Evolutionary conservation across 768 basidiomycete species (phyloP).

Genomic region (Pseudohyphozyma bogoriensis): DNA sequence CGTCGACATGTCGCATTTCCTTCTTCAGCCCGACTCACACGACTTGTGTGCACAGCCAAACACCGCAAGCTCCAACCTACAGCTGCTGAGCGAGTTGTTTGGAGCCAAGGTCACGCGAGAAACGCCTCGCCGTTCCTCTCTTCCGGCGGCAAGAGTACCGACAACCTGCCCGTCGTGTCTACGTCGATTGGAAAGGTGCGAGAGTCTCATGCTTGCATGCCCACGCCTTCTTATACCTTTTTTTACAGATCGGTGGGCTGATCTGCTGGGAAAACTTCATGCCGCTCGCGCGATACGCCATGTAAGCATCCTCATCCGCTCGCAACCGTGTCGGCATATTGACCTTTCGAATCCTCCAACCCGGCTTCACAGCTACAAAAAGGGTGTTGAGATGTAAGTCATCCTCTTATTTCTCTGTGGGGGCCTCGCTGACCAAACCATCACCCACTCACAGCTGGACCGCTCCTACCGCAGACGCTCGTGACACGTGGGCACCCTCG

Average conservation of each 20-base stretch:
- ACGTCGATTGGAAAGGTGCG: slow-evolving; percentile 45
- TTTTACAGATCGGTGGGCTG: slow-evolving; percentile 6
- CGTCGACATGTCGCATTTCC: not conserved
- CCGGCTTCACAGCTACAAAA: no score
- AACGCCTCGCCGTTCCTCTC: not conserved
- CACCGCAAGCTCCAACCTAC: slow-evolving; percentile 59
- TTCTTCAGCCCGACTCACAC: not conserved
- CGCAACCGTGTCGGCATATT: not conserved
- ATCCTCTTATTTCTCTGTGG: not conserved
- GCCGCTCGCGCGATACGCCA: slow-evolving; percentile 41
- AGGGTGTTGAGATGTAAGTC: not conserved
- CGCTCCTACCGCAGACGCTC: slow-evolving; percentile 56
- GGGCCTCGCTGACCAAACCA: not conserved
- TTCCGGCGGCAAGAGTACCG: slow-evolving; percentile 28
- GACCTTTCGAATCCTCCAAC: no score
- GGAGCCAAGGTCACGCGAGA: slow-evolving; percentile 52
- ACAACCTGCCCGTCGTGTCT: slow-evolving; percentile 35
- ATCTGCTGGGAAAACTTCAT: slow-evolving; percentile 58
- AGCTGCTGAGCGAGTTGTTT: slow-evolving; percentile 50
- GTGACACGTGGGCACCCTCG: slow-evolving; percentile 49
- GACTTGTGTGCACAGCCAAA: slow-evolving; percentile 44
- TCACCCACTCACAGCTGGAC: slow-evolving; percentile 43
- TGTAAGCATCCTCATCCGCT: slow-evolving; percentile 27
- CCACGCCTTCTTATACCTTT: not conserved
- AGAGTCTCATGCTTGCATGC: slow-evolving; percentile 43